Conservation (phyloP, 768 basidiomycete species). For the Lentinula edodes region DNA sequence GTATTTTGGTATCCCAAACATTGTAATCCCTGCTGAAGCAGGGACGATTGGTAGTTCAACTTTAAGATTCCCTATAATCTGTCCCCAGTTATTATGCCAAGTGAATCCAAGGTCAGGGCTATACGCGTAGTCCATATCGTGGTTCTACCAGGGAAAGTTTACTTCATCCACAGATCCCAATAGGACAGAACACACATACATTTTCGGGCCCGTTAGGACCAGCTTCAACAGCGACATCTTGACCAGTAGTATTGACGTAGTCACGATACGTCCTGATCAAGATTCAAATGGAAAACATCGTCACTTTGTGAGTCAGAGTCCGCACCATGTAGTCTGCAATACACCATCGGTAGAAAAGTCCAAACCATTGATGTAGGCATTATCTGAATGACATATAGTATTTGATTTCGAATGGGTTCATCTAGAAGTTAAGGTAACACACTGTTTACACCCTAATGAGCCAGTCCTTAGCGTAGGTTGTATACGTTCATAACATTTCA, state of each 20-base stretch:
- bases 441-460: slow-evolving; percentile 29
- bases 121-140: slow-evolving; percentile 28
- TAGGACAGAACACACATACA: slow-evolving; percentile 12
- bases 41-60: slow-evolving; percentile 23
- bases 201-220: slow-evolving; percentile 35
- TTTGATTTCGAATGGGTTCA: not conserved
- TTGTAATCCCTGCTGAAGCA: slow-evolving; percentile 25
- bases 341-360: slow-evolving; percentile 19
- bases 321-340: slow-evolving; percentile 24
- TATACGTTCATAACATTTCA: not conserved
- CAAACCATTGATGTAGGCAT: slow-evolving; percentile 32
- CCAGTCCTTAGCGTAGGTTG: not conserved
- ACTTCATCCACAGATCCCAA: not conserved
- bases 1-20: slow-evolving; percentile 30
- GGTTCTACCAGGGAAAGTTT: slow-evolving; percentile 19
- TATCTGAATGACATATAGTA: slow-evolving; percentile 16
- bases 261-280: slow-evolving; percentile 30
- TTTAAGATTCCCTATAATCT: slow-evolving; percentile 20
- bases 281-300: not conserved
- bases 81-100: slow-evolving; percentile 32
- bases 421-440: not conserved
- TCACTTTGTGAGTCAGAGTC: not conserved
- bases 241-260: slow-evolving; percentile 31
- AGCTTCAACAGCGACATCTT: slow-evolving; percentile 31
- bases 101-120: slow-evolving; percentile 23